Evolutionary conservation across 208 protist species (phyloP).

Genomic region (Acanthamoeba triangularis): DNA sequence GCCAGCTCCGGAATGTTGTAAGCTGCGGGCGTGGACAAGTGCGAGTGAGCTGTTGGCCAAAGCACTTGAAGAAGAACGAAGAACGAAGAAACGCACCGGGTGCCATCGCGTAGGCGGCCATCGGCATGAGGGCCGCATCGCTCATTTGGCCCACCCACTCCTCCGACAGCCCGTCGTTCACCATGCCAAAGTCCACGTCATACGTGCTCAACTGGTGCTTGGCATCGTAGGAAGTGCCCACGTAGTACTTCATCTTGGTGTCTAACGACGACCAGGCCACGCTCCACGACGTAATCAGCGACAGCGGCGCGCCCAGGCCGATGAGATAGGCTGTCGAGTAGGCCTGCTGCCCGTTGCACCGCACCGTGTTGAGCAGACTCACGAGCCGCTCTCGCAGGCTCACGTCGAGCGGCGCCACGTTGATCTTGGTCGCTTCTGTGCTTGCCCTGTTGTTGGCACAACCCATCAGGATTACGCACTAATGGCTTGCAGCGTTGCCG

Average conservation of each 20-base stretch:
- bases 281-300: background rate
- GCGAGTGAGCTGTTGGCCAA: background rate
- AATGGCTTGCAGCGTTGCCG: no score
- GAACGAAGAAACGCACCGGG: background rate
- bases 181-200: background rate
- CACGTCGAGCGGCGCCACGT: background rate
- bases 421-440: background rate
- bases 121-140: background rate
- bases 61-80: background rate
- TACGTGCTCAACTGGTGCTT: background rate
- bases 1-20: background rate
- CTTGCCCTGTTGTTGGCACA: background rate
- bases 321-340: background rate
- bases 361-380: background rate
- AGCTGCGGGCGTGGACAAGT: background rate
- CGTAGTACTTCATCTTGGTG: background rate
- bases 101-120: background rate
- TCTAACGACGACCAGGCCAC: background rate
- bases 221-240: background rate
- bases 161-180: background rate
- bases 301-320: background rate
- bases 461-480: background rate
- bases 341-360: background rate
- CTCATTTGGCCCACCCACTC: background rate
- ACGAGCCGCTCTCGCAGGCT: background rate